Base-by-base conservation (phyloP, 1,284 basidiomycete species). In the Lignosus rhinocerotis region DNA sequence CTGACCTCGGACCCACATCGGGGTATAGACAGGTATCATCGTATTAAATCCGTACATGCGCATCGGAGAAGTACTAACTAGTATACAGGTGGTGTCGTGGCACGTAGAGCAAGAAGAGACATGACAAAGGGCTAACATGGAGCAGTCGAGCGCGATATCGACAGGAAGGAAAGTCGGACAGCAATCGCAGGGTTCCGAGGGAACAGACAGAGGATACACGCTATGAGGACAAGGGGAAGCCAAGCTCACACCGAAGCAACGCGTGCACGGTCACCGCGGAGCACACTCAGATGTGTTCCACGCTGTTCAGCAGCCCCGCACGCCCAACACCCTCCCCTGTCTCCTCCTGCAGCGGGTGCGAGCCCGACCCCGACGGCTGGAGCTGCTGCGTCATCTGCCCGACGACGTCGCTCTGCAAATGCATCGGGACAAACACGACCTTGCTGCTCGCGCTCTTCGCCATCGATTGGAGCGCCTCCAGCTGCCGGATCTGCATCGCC, bases 401-500 rank as follows among this genome's bases (percentile, higher is more conserved):
- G 17, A 78, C 75, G 36, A 92, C 75, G 63, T 93, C 90, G 66
- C 81, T 88, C 73, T 93, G 90, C 39, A 93, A 80, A 63, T 92
- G 88, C 93, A 94, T 94, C n/a, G 93, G 93, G 21, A 94, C 94
- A 69, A 97, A 96, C 59, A 96, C 84, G 65, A 96, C 93, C 78
- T 98, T 98, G 80, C 83, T 87, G 66, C 82, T 81, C 21, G 89
- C 84, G 10, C 82, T 85, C 75, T 92, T 91, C 39, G 86, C 84
- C 82, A 83, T 84, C 43, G 73, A 80, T 82, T 87, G 82, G 68
- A 94, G 77, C 41, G 94, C 93, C 76, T 97, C 95, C 65, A 98
- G 84, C 72, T 96, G 94, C 62, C 96, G 83, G 72, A 98, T 98
- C 76, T 97, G 94, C 93, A 98, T 97, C 59, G 95, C 96, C 25